Percentiles rank a stretch among this genome's conserved stretches.
Evolutionary conservation across 331 rosid species (phyloP).

Genomic region (Dryas integrifolia): DNA sequence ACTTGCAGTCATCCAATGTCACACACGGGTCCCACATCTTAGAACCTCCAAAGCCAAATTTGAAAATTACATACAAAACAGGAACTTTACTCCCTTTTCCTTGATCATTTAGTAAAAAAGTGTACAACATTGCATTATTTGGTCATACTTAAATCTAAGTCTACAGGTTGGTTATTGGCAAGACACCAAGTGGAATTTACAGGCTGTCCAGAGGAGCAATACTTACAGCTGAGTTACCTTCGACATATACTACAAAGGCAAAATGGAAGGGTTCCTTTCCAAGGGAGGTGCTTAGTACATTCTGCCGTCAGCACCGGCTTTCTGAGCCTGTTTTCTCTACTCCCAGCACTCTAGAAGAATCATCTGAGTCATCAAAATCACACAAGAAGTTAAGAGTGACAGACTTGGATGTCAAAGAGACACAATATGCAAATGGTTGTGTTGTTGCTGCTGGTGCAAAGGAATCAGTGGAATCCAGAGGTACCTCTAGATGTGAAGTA

Average conservation of each 20-base stretch:
- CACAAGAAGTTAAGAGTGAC: slow-evolving; percentile 48
- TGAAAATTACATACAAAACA: not conserved
- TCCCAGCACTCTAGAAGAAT: slow-evolving; percentile 33
- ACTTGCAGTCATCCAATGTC: no score
- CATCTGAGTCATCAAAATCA: slow-evolving; percentile 45
- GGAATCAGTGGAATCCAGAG: slow-evolving; percentile 40
- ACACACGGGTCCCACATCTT: no score
- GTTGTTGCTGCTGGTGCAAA: slow-evolving; percentile 35
- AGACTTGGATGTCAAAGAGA: slow-evolving; percentile 35
- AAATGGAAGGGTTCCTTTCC: slow-evolving; percentile 93
- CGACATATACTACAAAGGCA: slow-evolving; percentile 54
- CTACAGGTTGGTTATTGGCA: slow-evolving; percentile 80
- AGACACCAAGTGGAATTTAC: slow-evolving; percentile 80
- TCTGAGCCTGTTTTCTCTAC: slow-evolving; percentile 62
- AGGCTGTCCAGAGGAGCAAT: slow-evolving; percentile 82
- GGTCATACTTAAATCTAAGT: slow-evolving; percentile 30
- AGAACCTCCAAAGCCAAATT: not conserved
- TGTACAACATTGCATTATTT: slow-evolving; percentile 22
- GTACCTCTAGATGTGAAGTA: slow-evolving; percentile 58
- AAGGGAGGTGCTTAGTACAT: slow-evolving; percentile 65
- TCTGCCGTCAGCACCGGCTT: slow-evolving; percentile 85
- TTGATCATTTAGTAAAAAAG: slow-evolving; percentile 14
- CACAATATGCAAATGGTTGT: slow-evolving; percentile 36
- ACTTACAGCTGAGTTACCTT: slow-evolving; percentile 74
- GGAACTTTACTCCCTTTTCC: not conserved